Percentiles rank a stretch among this genome's conserved stretches.
These are phyloP conservation scores for Berberis thunbergii DNA, from an alignment of 164 flowering plant genomes.

Conservation along the genomic window DNA sequence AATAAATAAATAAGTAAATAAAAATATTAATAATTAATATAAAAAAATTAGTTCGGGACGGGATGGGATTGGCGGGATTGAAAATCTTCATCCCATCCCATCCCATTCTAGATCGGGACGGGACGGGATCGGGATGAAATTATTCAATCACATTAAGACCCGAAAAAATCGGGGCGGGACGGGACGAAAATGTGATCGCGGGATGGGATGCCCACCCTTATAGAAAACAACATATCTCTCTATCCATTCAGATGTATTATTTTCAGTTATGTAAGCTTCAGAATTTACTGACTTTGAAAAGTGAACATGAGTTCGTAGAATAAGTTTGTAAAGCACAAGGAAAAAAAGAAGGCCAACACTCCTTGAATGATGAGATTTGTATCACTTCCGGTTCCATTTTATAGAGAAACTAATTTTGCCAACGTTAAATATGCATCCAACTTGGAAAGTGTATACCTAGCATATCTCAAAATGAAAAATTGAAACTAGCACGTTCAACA, in stretches of 20 bases:
- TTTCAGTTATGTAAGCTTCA: conserved; percentile 14
- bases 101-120: too few species aligned
- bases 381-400: conserved; percentile 47
- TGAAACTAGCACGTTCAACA: conserved; percentile 35
- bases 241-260: conserved; percentile 25
- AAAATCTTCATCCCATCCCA: too few species aligned
- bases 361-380: conserved; percentile 83
- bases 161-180: too few species aligned
- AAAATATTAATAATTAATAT: too few species aligned
- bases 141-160: too few species aligned
- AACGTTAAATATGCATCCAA: conserved; percentile 23
- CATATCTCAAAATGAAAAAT: conserved; percentile 80
- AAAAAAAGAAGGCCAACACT: conserved; percentile 58
- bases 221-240: conserved; percentile 51
- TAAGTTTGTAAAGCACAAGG: conserved; percentile 43
- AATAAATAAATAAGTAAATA: too few species aligned
- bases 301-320: conserved; percentile 25
- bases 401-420: conserved; percentile 24
- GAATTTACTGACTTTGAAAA: conserved; percentile 7
- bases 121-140: too few species aligned
- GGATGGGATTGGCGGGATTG: too few species aligned
- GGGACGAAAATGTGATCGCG: too few species aligned
- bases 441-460: conserved; percentile 48
- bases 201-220: too few species aligned
- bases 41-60: too few species aligned